A percentile compares a stretch with the other conserved stretches of the same genome.
Evolutionary conservation across 768 basidiomycete species (phyloP).

Genomic region (Suillus subalutaceus): DNA sequence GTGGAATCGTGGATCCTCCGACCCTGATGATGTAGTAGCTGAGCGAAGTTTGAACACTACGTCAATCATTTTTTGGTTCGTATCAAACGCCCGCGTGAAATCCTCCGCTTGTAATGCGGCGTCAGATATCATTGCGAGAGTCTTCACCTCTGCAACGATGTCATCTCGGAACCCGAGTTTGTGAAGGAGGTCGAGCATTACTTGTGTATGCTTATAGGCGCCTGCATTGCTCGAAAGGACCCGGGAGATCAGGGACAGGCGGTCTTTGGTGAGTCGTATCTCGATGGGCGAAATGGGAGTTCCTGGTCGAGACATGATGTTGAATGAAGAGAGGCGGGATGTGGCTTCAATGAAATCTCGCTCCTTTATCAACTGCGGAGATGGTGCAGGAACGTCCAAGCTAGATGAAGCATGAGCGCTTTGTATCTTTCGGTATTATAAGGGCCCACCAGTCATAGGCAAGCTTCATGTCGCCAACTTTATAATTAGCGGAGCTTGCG

Average conservation of each 20-base stretch:
- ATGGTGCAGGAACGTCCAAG: slow-evolving; percentile 69
- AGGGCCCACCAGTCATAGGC: slow-evolving; percentile 87
- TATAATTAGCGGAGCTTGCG: slow-evolving; percentile 88
- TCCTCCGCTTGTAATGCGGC: slow-evolving; percentile 85
- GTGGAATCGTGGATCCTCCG: slow-evolving; percentile 44
- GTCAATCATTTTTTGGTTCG: slow-evolving; percentile 71
- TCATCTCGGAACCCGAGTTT: slow-evolving; percentile 85
- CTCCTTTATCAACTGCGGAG: slow-evolving; percentile 66
- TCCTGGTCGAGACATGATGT: slow-evolving; percentile 73
- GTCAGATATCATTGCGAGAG: slow-evolving; percentile 88
- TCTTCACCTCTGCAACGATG: slow-evolving; percentile 75
- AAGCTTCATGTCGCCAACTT: slow-evolving; percentile 92
- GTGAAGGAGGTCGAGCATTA: slow-evolving; percentile 86
- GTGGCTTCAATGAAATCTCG: slow-evolving; percentile 98
- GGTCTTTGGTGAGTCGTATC: slow-evolving; percentile 89
- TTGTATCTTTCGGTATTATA: slow-evolving; percentile 14
- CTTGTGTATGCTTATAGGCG: slow-evolving; percentile 89
- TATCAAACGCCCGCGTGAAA: slow-evolving; percentile 71
- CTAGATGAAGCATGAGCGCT: slow-evolving; percentile 43
- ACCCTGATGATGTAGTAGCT: slow-evolving; percentile 22
- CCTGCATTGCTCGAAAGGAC: slow-evolving; percentile 84
- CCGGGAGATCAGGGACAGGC: slow-evolving; percentile 82
- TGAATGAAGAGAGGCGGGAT: slow-evolving; percentile 92
- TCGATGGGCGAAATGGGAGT: slow-evolving; percentile 87
- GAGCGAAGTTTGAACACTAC: slow-evolving; percentile 54